phyloP scores from a whole-genome alignment of 768 basidiomycete species.

The Suillus luteus region DNA sequence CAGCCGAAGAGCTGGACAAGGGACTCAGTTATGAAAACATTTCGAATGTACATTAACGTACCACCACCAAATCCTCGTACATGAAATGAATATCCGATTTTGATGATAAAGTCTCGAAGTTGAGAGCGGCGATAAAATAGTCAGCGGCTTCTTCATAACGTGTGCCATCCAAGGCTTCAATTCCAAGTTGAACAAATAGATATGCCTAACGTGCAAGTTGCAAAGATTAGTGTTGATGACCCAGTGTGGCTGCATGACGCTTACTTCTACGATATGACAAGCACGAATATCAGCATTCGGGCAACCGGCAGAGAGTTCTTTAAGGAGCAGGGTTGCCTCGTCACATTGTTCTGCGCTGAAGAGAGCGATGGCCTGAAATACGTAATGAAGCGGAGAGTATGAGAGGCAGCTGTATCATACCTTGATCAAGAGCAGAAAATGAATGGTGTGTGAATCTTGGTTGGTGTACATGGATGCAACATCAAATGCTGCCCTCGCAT shows the following conservation, averaged over 20 bases:
- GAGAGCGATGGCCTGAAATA: neutral
- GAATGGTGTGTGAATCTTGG: neutral
- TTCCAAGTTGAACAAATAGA: neutral
- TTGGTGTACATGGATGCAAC: neutral
- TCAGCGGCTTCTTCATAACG: neutral
- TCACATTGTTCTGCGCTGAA: neutral
- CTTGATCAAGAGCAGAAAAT: slow-evolving; percentile 1
- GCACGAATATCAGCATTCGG: neutral
- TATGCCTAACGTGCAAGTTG: neutral
- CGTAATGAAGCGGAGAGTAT: neutral
- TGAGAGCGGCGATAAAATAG: neutral
- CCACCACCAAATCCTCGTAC: neutral
- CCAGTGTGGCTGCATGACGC: neutral
- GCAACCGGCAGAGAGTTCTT: neutral
- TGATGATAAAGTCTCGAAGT: neutral
- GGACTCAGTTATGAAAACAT: neutral
- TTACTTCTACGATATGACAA: neutral
- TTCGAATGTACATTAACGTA: neutral
- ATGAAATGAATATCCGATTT: neutral
- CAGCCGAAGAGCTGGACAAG: neutral
- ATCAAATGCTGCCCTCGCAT: neutral
- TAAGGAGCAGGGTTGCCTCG: neutral
- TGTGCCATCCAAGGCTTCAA: neutral
- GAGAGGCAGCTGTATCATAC: neutral
- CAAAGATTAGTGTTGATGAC: neutral